Base-by-base conservation (phyloP, 2,329 filamentous ascomycete species). In the Pseudogymnoascus sp. region DNA sequence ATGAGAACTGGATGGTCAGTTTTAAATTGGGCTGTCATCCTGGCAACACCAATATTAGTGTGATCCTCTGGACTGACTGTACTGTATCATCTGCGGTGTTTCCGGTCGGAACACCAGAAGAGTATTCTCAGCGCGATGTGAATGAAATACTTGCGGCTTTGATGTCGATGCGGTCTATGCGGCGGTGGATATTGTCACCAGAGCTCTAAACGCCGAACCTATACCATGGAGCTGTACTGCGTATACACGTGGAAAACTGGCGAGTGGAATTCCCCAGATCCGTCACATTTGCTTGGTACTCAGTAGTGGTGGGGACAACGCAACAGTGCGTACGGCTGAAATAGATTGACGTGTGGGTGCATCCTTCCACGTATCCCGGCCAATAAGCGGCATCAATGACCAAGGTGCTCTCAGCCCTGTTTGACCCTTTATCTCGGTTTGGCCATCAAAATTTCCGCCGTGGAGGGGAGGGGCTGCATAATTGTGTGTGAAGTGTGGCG, bases 401-500 rank as follows among this genome's bases (percentile, higher is more conserved):
- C 7, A 33, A 10, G 16, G 28, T 33, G n/a, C 50, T 14, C 5
- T 56, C 50, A 56, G 50, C 50, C 50, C 50, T 56, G 50, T 56
- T 56, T 56, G 50, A 56, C 50, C 50, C 50, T 56, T 56, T 56
- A 56, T 56, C 50, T 56, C 5, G 50, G 50, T 56, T 56, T 56
- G 47, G 47, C 25, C 25, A 56, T 56, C 47, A 56, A 56, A 56
- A 56, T 56, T 33, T 56, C 47, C 47, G 47, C 6, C 5, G n/a
- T 5, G 47, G 25, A 33, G 28, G 47, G n/a, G 47, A 31, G n/a
- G 25, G 25, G 25, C 7, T 56, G 25, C 47, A 56, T 56, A 56
- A 56, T 8, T 33, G 25, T 33, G n/a, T 18, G 25, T 14, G 28
- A 56, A 33, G n/a, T 56, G 28, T 56, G 50, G 50, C 50, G 50